A percentile compares a stretch with the other conserved stretches of the same genome.
These are phyloP conservation scores for Erysiphe neolycopersici DNA, from an alignment of 2,329 filamentous ascomycete species.

Conservation along the genomic window DNA sequence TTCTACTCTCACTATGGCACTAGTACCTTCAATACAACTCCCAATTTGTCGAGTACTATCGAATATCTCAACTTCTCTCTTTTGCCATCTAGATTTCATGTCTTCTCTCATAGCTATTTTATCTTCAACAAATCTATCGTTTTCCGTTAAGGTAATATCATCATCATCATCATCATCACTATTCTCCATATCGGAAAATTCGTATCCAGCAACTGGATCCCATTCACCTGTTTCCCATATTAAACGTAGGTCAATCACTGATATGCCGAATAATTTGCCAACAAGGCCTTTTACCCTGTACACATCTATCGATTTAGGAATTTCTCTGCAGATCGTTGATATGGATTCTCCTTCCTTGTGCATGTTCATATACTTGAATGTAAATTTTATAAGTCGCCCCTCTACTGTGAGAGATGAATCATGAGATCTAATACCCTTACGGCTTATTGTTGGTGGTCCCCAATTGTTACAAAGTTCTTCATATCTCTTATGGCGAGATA, in stretches of 20 bases:
- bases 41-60: slow-evolving; percentile 61
- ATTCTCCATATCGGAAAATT: slow-evolving; percentile 27
- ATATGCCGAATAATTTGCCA: slow-evolving; percentile 37
- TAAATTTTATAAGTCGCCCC: slow-evolving; percentile 43
- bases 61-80: slow-evolving; percentile 52
- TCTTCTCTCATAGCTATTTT: neutral
- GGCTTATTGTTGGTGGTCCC: slow-evolving; percentile 38
- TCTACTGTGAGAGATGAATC: slow-evolving; percentile 55
- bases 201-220: slow-evolving; percentile 45
- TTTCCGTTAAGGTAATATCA: slow-evolving; percentile 3
- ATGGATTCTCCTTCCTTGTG: slow-evolving; percentile 4
- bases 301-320: slow-evolving; percentile 55
- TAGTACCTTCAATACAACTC: slow-evolving; percentile 51
- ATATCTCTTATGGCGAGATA: slow-evolving; percentile 44
- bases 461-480: slow-evolving; percentile 47
- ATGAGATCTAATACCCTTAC: slow-evolving; percentile 21
- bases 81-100: slow-evolving; percentile 34
- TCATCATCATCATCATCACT: slow-evolving; percentile 22
- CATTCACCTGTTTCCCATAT: slow-evolving; percentile 81
- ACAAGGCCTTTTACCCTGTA: slow-evolving; percentile 63
- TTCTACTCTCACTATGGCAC: slow-evolving; percentile 48
- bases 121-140: slow-evolving; percentile 2
- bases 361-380: slow-evolving; percentile 17
- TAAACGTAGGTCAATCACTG: slow-evolving; percentile 36
- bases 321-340: slow-evolving; percentile 11